Base-by-base conservation (phyloP, 1,284 basidiomycete species). In the Rhodotorula sp. region DNA sequence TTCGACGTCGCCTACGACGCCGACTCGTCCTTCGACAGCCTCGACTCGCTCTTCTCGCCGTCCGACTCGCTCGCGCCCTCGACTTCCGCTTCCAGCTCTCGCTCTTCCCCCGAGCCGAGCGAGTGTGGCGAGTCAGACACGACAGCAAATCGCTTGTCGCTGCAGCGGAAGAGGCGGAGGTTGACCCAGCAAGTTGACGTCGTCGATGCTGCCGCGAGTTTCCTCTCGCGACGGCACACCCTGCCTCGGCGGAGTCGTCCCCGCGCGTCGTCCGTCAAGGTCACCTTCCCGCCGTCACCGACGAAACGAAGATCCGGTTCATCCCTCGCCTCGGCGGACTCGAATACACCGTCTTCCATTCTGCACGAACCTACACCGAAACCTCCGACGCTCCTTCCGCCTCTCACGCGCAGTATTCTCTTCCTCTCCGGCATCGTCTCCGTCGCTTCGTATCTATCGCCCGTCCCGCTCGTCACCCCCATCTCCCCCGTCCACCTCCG, bases 61-160 rank as follows among this genome's bases (percentile, higher is more conserved):
- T 32, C 54, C 44, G 24, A 47, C 27, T n/a, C 52, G 19, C n/a
- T 57, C 20, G 1, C 68, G 24, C 27, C 46, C 6, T 20, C 27
- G 15, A 30, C 29, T 1, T 57, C 56, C 39, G 32, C 27, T 3
- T 61, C 47, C 54, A 59, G 47, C 34, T 46, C 58, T 29, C 57
- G 70, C 6, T 69, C 70, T 13, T 68, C 66, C 22, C 70, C 70
- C 20, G 70, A 72, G 27, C 70, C 70, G 60, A 65, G 62, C 59
- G 70, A 72, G 47, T 72, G 59, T 64, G 70, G 55, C 47, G 62
- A 72, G 19, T 65, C 68, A 19, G 67, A 62, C 17, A 29, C 59
- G 34, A 47, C 36, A 6, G 49, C 51, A 4, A 15, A 30, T 24
- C 55, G 48, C 10, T 19, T 54, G 20, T 34, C 53, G 22, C 46